These are phyloP conservation scores for Lasiosphaeriaceae sp. DNA, from an alignment of 495 filamentous ascomycete genomes.

Conservation along the genomic window DNA sequence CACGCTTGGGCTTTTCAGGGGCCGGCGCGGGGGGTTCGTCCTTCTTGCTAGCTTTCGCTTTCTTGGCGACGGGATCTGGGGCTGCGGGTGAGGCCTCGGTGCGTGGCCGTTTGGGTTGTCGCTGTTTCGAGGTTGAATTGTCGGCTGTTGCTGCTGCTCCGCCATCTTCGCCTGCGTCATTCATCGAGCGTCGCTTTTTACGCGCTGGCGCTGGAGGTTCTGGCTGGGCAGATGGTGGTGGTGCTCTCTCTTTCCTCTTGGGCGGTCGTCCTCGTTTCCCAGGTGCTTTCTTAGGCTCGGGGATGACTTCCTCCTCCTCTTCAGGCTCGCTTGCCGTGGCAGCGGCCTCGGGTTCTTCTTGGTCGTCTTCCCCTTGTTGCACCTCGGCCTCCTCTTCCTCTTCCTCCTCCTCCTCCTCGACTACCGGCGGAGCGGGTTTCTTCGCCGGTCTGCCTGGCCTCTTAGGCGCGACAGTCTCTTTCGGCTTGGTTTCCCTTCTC, in stretches of 20 bases:
- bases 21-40: slow-evolving; percentile 11
- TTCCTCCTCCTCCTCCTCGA: slow-evolving; percentile 1
- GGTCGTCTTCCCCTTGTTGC: slow-evolving; percentile 7
- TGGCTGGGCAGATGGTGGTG: background rate
- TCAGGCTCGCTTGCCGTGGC: background rate
- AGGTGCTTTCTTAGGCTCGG: slow-evolving; percentile 5
- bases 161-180: slow-evolving; percentile 13
- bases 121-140: slow-evolving; percentile 1
- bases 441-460: slow-evolving; percentile 2
- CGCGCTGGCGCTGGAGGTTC: slow-evolving; percentile 1
- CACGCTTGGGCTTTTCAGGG: slow-evolving; percentile 25
- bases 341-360: slow-evolving; percentile 13
- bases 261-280: slow-evolving; percentile 12
- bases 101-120: slow-evolving; percentile 23
- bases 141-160: slow-evolving; percentile 10
- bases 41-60: background rate
- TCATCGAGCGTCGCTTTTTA: slow-evolving; percentile 22
- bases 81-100: slow-evolving; percentile 4
- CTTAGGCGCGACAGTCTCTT: background rate
- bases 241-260: slow-evolving; percentile 14
- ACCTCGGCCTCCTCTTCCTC: slow-evolving; percentile 2
- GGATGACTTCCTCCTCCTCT: background rate
- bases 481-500: slow-evolving; percentile 20
- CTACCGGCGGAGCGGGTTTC: slow-evolving; percentile 6
- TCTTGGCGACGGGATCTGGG: background rate